phyloP scores from a whole-genome alignment of 768 basidiomycete species.

The Hygrophoropsis aurantiaca region DNA sequence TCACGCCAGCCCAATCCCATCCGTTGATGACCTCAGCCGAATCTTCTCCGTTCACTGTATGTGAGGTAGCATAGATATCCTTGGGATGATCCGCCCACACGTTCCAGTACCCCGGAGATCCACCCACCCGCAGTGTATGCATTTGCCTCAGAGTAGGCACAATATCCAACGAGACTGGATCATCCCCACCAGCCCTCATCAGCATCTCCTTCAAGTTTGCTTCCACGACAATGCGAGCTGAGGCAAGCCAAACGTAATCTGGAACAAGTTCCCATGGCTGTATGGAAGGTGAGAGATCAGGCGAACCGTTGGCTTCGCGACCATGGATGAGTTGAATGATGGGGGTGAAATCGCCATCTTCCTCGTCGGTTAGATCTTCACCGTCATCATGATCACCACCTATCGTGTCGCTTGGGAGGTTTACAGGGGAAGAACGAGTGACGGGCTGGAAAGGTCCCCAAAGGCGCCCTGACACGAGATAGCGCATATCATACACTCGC shows the following conservation, averaged over 20 bases:
- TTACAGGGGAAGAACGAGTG: not conserved
- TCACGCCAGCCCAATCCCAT: constrained; percentile 62
- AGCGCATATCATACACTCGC: not conserved
- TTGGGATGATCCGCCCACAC: constrained; percentile 17
- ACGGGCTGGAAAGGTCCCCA: not conserved
- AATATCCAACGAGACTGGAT: too few relatives aligned
- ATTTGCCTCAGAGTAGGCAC: constrained; percentile 29
- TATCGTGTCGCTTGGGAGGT: constrained; percentile 9
- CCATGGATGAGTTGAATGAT: too few relatives aligned
- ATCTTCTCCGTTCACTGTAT: too few relatives aligned
- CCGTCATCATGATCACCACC: too few relatives aligned
- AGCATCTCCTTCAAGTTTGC: constrained; percentile 47
- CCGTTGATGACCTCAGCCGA: constrained; percentile 37
- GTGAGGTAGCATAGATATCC: too few relatives aligned
- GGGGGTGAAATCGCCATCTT: too few relatives aligned
- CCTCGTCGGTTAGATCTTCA: too few relatives aligned
- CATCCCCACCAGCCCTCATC: too few relatives aligned
- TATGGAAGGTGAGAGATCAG: constrained; percentile 14
- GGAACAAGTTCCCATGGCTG: constrained; percentile 37
- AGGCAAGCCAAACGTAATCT: constrained; percentile 54
- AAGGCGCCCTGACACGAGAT: too few relatives aligned
- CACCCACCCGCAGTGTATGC: constrained; percentile 40
- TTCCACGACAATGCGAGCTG: constrained; percentile 51
- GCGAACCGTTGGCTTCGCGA: too few relatives aligned
- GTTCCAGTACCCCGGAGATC: constrained; percentile 42